Percentiles rank a stretch among this genome's conserved stretches.
phyloP scores from a whole-genome alignment of 2,329 filamentous ascomycete genomes.

The Fusarium mangiferae region DNA sequence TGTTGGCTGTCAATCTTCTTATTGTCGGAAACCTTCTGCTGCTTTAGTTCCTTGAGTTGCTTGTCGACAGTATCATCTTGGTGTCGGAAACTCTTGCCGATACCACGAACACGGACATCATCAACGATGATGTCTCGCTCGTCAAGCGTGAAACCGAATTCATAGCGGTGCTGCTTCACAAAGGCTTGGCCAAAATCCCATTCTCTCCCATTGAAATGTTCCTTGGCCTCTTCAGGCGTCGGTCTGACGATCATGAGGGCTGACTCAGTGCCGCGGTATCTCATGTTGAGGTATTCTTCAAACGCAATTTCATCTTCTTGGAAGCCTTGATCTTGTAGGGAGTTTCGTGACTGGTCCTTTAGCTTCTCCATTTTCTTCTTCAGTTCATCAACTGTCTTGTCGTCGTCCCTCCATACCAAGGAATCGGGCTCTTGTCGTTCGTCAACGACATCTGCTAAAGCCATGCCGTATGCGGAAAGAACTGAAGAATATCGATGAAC shows the following conservation, averaged over 20 bases:
- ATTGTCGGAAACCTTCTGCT: conserved; percentile 63
- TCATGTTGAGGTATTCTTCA: conserved; percentile 94
- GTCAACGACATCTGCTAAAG: conserved; percentile 90
- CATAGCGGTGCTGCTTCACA: conserved; percentile 86
- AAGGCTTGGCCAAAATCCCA: conserved; percentile 91
- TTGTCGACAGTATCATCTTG: conserved; percentile 85
- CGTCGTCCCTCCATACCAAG: conserved; percentile 68
- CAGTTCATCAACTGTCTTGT: conserved; percentile 69
- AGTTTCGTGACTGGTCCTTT: conserved; percentile 76
- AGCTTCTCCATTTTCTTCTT: conserved; percentile 80
- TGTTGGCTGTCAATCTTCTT: conserved; percentile 74
- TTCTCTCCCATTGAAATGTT: conserved; percentile 69
- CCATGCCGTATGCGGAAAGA: conserved; percentile 92
- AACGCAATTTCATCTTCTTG: conserved; percentile 78
- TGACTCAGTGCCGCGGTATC: conserved; percentile 90
- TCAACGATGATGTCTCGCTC: conserved; percentile 91
- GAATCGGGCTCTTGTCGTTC: conserved; percentile 85
- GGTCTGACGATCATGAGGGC: conserved; percentile 90
- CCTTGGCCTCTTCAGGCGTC: conserved; percentile 66
- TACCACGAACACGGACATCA: conserved; percentile 87
- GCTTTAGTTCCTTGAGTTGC: conserved; percentile 77
- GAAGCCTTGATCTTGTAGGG: conserved; percentile 83
- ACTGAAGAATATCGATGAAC: conserved; percentile 90
- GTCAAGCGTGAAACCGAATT: conserved; percentile 89
- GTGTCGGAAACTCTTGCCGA: conserved; percentile 86